Evolutionary conservation across 768 basidiomycete species (phyloP), one percentile per base, ranked within the genome.

Genomic region (Suillus plorans): DNA sequence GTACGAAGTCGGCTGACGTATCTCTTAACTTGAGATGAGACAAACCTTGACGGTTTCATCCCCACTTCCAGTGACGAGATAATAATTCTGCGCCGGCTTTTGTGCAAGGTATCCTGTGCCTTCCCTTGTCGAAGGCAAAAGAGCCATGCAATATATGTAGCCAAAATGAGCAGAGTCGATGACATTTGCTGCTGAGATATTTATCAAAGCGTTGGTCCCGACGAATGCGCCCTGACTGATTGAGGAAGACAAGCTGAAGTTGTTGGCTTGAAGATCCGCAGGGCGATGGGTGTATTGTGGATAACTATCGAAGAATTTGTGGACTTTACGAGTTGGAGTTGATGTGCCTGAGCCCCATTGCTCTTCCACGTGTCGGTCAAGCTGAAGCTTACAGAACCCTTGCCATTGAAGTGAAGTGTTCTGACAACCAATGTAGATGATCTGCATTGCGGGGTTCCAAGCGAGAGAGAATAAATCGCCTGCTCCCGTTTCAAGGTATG

Each of bases 341-440:
- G 75, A 73, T 42, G 74, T 70, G 47, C 78, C 78, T 56, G 77
- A 74, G 49, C n/a, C 41, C 58, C 6, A 49, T 63, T 63, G 68
- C 53, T 67, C 71, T 49, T 63, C 64, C 2, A 57, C 8, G 7
- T 36, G 44, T 10, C 20, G 62, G 18, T 42, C 34, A 7, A 58
- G 20, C 1, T 63, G n/a, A 22, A 67, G 63, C 25, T 65, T 65
- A 60, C 65, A 61, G 73, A 95, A 92, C 69, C 85, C 79, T 73
- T 89, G 87, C 94, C 94, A 97, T 71, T 97, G 94, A 36, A 97
- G 81, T 14, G 94, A 95, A 2, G 95, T 95, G 73, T 95, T 93
- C 76, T 97, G 93, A 72, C 94, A 95, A 28, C 95, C 95, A 42
- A 97, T 81, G 73, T 90, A 97, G 37, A 97, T 78, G 0, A 89